phyloP scores from a whole-genome alignment of 495 filamentous ascomycete genomes.

The Penicillium soppii region DNA sequence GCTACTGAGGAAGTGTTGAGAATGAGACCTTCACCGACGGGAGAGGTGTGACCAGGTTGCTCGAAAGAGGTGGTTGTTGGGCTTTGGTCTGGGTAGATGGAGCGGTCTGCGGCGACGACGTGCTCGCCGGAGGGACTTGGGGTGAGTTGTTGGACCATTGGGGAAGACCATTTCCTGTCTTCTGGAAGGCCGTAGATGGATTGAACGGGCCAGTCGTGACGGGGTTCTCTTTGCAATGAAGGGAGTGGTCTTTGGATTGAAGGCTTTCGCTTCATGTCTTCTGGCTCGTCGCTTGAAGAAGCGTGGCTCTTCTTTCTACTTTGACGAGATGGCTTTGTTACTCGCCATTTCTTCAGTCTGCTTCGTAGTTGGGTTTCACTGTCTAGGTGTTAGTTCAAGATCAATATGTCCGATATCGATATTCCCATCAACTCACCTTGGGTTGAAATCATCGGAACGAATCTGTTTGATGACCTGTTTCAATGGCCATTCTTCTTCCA shows the following conservation, averaged over 20 bases:
- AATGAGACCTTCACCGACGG: slow-evolving; percentile 16
- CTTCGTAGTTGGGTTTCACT: slow-evolving; percentile 51
- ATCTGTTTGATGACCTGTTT: slow-evolving; percentile 53
- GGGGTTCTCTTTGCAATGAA: slow-evolving; percentile 1
- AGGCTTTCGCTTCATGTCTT: slow-evolving; percentile 26
- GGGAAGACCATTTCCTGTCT: slow-evolving; percentile 24
- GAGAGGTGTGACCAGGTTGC: slow-evolving; percentile 30
- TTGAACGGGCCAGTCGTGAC: slow-evolving; percentile 15
- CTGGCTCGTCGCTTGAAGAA: slow-evolving; percentile 12
- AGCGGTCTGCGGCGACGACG: slow-evolving; percentile 16
- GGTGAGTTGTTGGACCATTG: slow-evolving; percentile 24
- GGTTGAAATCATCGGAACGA: slow-evolving; percentile 48
- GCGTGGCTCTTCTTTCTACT: slow-evolving; percentile 41
- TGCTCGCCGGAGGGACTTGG: slow-evolving; percentile 29
- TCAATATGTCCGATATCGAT: neutral
- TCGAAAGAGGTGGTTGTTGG: slow-evolving; percentile 31
- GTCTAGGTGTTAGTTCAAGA: neutral
- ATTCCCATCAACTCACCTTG: slow-evolving; percentile 46
- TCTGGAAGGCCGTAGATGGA: slow-evolving; percentile 16
- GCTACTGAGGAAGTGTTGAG: slow-evolving; percentile 23
- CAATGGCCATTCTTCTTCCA: slow-evolving; percentile 50
- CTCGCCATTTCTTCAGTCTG: slow-evolving; percentile 50
- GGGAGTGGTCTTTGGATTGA: slow-evolving; percentile 12
- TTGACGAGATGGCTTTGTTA: slow-evolving; percentile 49
- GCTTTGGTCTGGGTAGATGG: slow-evolving; percentile 16